phyloP scores from a whole-genome alignment of 2,329 filamentous ascomycete species.

The Dactylonectria estremocensis region DNA sequence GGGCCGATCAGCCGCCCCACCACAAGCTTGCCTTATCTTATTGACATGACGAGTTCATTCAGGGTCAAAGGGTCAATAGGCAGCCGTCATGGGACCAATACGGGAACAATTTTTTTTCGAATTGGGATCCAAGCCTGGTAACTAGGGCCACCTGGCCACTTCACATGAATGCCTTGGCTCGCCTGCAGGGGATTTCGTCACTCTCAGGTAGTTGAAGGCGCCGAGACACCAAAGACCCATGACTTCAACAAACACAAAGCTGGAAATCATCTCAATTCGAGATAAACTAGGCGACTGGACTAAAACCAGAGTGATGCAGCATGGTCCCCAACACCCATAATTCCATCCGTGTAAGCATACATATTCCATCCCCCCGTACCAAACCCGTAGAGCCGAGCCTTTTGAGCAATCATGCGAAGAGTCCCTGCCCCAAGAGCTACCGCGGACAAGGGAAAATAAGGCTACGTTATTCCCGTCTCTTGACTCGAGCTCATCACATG shows the following conservation, averaged over 20 bases:
- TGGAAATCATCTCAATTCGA: slow-evolving; percentile 25
- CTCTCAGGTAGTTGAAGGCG: no score
- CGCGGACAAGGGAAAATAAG: slow-evolving; percentile 34
- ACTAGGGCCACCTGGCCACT: background rate
- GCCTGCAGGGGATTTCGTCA: no score
- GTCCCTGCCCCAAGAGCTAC: slow-evolving; percentile 29
- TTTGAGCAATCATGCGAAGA: slow-evolving; percentile 33
- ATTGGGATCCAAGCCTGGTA: background rate
- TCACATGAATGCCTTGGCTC: background rate
- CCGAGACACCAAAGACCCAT: background rate
- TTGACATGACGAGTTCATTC: background rate
- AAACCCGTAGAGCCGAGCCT: slow-evolving; percentile 35
- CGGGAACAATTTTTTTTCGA: background rate
- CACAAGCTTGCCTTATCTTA: slow-evolving; percentile 4
- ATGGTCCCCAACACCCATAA: slow-evolving; percentile 43
- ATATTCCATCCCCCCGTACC: slow-evolving; percentile 37
- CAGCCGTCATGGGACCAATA: background rate
- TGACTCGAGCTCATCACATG: slow-evolving; percentile 10
- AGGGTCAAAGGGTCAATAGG: background rate
- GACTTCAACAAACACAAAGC: background rate
- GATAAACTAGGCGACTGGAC: slow-evolving; percentile 25
- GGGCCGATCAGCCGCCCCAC: slow-evolving; percentile 18
- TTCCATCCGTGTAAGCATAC: slow-evolving; percentile 32
- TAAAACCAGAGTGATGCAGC: slow-evolving; percentile 38
- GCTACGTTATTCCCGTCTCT: slow-evolving; percentile 22